phyloP scores from a whole-genome alignment of 1,284 basidiomycete genomes.

The Tilletia walkeri region DNA sequence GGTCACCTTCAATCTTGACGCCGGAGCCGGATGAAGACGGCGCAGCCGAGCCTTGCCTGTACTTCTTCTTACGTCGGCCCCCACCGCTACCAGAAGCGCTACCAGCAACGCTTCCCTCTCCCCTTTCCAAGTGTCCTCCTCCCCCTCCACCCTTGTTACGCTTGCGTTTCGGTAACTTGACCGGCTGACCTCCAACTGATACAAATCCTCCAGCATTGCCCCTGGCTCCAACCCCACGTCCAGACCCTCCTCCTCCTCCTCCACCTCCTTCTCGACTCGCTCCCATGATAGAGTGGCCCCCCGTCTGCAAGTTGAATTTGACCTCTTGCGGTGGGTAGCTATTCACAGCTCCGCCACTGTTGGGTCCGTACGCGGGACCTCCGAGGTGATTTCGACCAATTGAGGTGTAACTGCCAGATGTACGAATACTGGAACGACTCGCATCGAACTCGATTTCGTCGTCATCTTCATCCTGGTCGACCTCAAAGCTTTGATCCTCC shows the following conservation, averaged over 20 bases:
- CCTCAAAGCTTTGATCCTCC: background rate
- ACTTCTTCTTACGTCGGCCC: background rate
- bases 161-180: background rate
- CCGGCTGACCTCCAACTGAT: background rate
- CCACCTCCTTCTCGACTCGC: background rate
- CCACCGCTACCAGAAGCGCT: background rate
- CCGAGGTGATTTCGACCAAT: background rate
- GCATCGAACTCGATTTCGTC: background rate
- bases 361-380: background rate
- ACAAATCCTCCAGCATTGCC: background rate
- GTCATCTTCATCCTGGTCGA: constrained; percentile 8
- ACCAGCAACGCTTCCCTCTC: background rate
- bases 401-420: background rate
- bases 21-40: background rate
- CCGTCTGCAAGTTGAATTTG: no score
- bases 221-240: background rate
- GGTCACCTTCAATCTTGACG: background rate
- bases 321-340: no score
- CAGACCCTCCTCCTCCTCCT: background rate
- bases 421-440: background rate
- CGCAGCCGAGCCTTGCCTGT: no score
- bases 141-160: background rate
- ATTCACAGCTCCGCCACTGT: no score
- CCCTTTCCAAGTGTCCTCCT: background rate
- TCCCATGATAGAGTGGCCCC: background rate